Evolutionary conservation across 768 basidiomycete genomes (phyloP), one percentile per base, ranked within the genome.

Genomic region (Termitomyces eurrhizus): DNA sequence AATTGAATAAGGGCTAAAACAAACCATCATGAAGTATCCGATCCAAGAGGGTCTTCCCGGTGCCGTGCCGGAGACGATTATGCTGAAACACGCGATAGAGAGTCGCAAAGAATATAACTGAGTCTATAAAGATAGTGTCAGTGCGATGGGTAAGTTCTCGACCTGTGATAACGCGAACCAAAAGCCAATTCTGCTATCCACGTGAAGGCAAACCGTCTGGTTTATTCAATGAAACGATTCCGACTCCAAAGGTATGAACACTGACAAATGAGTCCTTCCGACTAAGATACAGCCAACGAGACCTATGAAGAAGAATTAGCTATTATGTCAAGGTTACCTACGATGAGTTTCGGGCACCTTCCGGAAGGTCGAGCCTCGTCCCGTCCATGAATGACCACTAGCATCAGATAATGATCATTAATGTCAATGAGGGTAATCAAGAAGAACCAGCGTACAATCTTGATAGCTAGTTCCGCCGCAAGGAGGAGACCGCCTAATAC

Each of bases 101-200:
- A 12, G 74, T 75, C 50, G 73, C 62, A 33, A 70, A 61, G 59
- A 76, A 75, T 13, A 46, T 26, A 7, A 46, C 45, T 1, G 45
- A 46, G 21, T 46, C 45, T 46, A 46, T 33, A 29, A 36, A 14
- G 41, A 33, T 26, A 42, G 18, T 41, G 14, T 49, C 35, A 52
- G 51, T 29, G 14, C 24, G 32, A 13, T 32, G 35, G 39, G 24
- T 21, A 4, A 29, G 45, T 33, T 35, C 8, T 12, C 14, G 26
- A 13, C 18, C 12, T 35, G 7, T 12, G 16, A 7, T 49, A 32
- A 32, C 29, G 18, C 29, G 29, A n/a, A 51, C 74, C 75, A 48
- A 77, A 77, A 21, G 67, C 64, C 4, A 77, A 66, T 49, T 77
- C 75, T 18, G 72, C 72, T 26, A 75, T 69, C 74, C 74, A 77